Conservation (phyloP, 805 yeast genomes). For the Phaffomyces antillensis region DNA sequence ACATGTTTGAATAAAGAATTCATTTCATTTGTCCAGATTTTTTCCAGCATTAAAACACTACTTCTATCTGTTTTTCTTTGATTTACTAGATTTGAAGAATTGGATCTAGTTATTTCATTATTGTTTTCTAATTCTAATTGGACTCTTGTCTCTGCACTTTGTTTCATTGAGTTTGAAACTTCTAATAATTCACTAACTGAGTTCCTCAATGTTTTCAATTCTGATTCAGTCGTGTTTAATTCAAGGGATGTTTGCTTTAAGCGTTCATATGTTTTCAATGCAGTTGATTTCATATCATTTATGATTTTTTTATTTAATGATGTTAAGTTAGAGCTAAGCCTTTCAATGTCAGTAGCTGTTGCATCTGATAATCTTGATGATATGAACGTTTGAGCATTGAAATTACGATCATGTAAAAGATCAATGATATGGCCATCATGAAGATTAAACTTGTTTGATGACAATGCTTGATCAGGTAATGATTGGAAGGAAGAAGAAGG, state of each 20-base stretch:
- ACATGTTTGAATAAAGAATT: constrained; percentile 69
- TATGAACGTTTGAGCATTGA: constrained; percentile 43
- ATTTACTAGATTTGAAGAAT: not conserved
- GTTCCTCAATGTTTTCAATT: constrained; percentile 53
- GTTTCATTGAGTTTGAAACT: constrained; percentile 51
- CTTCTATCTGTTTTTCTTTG: constrained; percentile 45
- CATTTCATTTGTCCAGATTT: constrained; percentile 74
- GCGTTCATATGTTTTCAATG: constrained; percentile 56
- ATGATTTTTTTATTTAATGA: constrained; percentile 44
- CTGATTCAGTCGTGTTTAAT: constrained; percentile 55
- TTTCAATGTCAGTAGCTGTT: constrained; percentile 65
- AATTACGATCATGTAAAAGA: constrained; percentile 32
- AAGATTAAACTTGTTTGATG: constrained; percentile 9
- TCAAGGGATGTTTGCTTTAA: constrained; percentile 54
- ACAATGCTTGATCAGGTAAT: not conserved
- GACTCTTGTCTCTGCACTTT: constrained; percentile 52
- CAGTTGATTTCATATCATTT: constrained; percentile 49
- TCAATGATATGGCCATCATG: constrained; percentile 23
- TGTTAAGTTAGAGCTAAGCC: constrained; percentile 49
- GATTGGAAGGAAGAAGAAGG: not conserved
- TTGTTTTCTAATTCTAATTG: constrained; percentile 34
- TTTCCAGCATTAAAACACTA: constrained; percentile 65
- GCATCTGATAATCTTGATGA: constrained; percentile 50
- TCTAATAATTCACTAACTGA: constrained; percentile 53
- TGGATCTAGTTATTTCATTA: constrained; percentile 8